Evolutionary conservation across 768 basidiomycete genomes (phyloP).

Genomic region (Gloeostereum incarnatum): DNA sequence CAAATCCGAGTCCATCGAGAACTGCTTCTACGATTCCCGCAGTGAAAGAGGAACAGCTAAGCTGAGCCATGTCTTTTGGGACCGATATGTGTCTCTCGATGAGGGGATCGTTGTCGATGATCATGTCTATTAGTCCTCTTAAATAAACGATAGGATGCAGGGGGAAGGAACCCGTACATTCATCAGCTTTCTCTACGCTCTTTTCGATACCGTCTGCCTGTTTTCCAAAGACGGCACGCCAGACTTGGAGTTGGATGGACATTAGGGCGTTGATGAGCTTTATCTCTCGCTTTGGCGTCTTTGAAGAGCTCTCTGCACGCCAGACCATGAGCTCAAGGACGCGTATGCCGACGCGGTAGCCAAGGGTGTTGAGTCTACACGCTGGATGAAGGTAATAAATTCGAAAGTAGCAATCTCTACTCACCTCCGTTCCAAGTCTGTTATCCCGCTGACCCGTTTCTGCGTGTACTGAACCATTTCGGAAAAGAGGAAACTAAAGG

Average conservation of each 20-base stretch:
- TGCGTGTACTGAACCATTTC: slow-evolving; percentile 96
- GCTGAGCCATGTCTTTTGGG: slow-evolving; percentile 86
- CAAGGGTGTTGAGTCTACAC: slow-evolving; percentile 81
- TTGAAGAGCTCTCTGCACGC: slow-evolving; percentile 68
- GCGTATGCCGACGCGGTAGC: slow-evolving; percentile 84
- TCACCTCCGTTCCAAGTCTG: slow-evolving; percentile 89
- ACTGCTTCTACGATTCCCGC: slow-evolving; percentile 98
- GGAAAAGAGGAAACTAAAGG: slow-evolving; percentile 87
- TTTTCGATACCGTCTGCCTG: slow-evolving; percentile 93
- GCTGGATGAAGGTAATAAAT: not conserved
- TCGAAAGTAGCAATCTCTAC: slow-evolving; percentile 13
- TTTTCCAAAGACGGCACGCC: slow-evolving; percentile 89
- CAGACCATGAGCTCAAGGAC: slow-evolving; percentile 82
- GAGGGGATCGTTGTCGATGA: slow-evolving; percentile 92
- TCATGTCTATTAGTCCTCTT: slow-evolving; percentile 64
- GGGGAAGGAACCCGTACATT: slow-evolving; percentile 48
- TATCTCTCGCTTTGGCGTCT: slow-evolving; percentile 89
- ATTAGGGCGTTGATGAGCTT: slow-evolving; percentile 87
- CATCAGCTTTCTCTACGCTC: slow-evolving; percentile 93
- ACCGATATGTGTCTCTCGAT: slow-evolving; percentile 90
- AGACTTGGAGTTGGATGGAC: slow-evolving; percentile 92
- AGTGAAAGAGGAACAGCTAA: slow-evolving; percentile 96
- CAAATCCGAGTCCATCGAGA: slow-evolving; percentile 88
- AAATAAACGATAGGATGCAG: slow-evolving; percentile 5
- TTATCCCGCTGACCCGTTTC: slow-evolving; percentile 88